Percentiles rank a stretch among this genome's conserved stretches.
These are phyloP conservation scores for Platismatia glauca DNA, from an alignment of 495 filamentous ascomycete species.

Conservation along the genomic window DNA sequence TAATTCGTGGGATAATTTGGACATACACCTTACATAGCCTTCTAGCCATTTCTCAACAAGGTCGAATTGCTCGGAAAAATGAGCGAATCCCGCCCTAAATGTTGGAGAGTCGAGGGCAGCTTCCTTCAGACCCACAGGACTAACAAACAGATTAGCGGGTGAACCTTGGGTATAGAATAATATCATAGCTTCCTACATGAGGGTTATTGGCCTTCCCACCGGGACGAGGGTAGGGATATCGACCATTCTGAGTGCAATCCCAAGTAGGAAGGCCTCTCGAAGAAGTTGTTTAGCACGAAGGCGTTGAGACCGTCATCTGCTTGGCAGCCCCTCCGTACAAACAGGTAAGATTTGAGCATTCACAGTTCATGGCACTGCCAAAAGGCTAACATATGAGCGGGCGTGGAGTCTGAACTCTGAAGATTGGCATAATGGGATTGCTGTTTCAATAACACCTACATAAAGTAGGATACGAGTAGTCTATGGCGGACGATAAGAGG, in stretches of 20 bases:
- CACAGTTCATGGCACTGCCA: background rate
- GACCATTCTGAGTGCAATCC: background rate
- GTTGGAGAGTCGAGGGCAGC: slow-evolving; percentile 92
- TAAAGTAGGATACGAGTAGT: too few relatives aligned
- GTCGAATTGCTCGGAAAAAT: slow-evolving; percentile 90
- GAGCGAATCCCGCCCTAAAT: slow-evolving; percentile 78
- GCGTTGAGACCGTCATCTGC: background rate
- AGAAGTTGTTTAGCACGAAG: background rate
- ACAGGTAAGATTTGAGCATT: background rate
- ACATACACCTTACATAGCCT: slow-evolving; percentile 66
- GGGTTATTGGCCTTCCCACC: slow-evolving; percentile 46
- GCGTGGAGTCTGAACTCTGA: background rate
- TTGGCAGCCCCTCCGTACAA: background rate
- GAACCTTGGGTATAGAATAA: background rate
- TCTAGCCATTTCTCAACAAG: slow-evolving; percentile 91
- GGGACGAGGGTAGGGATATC: slow-evolving; percentile 17
- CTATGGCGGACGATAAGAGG: too few relatives aligned
- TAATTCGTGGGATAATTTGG: slow-evolving; percentile 68
- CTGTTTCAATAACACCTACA: too few relatives aligned
- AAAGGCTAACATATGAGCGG: background rate
- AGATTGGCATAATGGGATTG: too few relatives aligned
- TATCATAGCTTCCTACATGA: slow-evolving; percentile 37
- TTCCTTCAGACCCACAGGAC: slow-evolving; percentile 87
- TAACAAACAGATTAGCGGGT: slow-evolving; percentile 24
- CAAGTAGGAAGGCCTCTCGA: background rate